A percentile compares a stretch with the other conserved stretches of the same genome.
Evolutionary conservation across 1,139 yeast genomes (phyloP).

Genomic region (Lodderomyces elongisporus): DNA sequence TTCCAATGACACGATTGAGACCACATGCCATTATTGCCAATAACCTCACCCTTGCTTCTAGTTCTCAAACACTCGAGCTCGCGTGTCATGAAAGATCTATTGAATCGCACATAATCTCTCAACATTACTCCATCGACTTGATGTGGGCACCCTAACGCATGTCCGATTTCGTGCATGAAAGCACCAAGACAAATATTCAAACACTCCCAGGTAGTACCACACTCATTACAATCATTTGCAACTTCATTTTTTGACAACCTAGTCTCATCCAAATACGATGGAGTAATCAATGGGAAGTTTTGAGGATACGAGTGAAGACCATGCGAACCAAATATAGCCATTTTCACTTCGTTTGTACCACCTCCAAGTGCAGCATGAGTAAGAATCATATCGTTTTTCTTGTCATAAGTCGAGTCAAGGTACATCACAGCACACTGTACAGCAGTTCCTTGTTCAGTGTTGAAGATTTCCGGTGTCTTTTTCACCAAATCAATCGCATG

Average conservation of each 20-base stretch:
- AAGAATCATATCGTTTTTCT: constrained; percentile 49
- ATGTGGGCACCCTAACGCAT: constrained; percentile 85
- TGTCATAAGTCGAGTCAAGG: constrained; percentile 83
- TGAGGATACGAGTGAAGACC: constrained; percentile 89
- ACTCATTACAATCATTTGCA: constrained; percentile 81
- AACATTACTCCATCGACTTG: constrained; percentile 88
- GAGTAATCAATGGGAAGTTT: constrained; percentile 62
- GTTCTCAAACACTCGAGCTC: constrained; percentile 56
- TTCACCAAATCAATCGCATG: constrained; percentile 72
- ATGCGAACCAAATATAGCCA: constrained; percentile 94
- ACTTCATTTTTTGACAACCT: constrained; percentile 60
- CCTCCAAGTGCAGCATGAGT: constrained; percentile 98
- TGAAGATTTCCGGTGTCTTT: constrained; percentile 27
- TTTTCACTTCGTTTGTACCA: constrained; percentile 59
- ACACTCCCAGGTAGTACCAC: constrained; percentile 90
- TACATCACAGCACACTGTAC: constrained; percentile 82
- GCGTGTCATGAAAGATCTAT: constrained; percentile 74
- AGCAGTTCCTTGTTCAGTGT: constrained; percentile 28
- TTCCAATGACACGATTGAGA: constrained; percentile 69
- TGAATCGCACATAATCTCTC: constrained; percentile 75
- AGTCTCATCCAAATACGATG: constrained; percentile 69
- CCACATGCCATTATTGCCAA: constrained; percentile 57
- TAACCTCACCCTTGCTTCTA: constrained; percentile 32
- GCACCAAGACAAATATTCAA: constrained; percentile 86
- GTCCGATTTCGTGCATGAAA: constrained; percentile 93